Evolutionary conservation across 1,284 basidiomycete species (phyloP), one percentile per base, ranked within the genome.

Genomic region (Austroboletus novae-zelandiae): DNA sequence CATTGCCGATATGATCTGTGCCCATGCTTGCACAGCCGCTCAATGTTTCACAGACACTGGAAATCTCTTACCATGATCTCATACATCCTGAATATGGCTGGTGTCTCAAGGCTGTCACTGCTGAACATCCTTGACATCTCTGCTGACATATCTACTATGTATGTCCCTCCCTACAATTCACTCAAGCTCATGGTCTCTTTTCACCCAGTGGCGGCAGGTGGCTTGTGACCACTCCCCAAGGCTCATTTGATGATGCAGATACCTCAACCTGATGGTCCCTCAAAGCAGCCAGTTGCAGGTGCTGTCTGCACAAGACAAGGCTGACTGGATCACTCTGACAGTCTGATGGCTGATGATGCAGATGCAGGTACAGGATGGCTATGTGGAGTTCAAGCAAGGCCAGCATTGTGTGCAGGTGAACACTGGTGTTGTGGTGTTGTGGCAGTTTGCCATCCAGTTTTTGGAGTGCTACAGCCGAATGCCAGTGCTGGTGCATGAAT

Each of bases 11-110:
- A n/a, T n/a, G n/a, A n/a, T n/a, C n/a, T n/a, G n/a, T n/a, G n/a
- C n/a, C n/a, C n/a, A n/a, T n/a, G 9, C 14, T 1, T 23, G 8
- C 11, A 17, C 8, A 13, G 15, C 29, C 1, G n/a, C 30, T 14
- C 8, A n/a, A 8, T 13, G 13, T 4, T 10, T 14, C 20, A 18
- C 51, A 50, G 54, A 7, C 30, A 40, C 27, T 1, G 2, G 43
- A 50, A 40, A 18, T 55, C 40, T 25, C 36, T 11, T 55, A 50
- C 13, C 35, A 43, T 4, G 40, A 55, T 25, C 51, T 25, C 1
- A 0, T 50, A 41, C 35, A 35, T 5, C 23, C 45, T 5, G 31
- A 53, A 32, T 47, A 51, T 45, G 40, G 40, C 37, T 14, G 27
- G 0, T 10, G 23, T 13, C 45, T 53, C 13, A 51, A 47, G 48